Base-by-base conservation (phyloP, 2,329 filamentous ascomycete genomes). In the Exutisphaerella laricina region DNA sequence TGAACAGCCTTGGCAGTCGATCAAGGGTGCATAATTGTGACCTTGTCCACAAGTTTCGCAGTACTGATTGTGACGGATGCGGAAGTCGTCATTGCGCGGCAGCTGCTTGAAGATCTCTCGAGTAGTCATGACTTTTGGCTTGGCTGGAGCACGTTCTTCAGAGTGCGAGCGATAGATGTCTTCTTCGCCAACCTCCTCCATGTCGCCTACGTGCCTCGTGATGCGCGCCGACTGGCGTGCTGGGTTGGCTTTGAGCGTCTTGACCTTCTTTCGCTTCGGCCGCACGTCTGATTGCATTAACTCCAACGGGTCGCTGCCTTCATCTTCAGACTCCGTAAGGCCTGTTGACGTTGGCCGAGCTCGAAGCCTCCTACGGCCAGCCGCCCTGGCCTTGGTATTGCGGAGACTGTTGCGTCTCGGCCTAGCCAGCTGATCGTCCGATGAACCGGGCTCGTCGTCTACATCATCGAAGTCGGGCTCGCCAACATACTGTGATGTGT, bases 1-100 rank as follows among this genome's bases (percentile, higher is more conserved):
- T 2, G 83, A 88, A 62, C 92, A 98, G 21, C 92, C 92, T 66
- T 98, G 94, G 55, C 92, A 98, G 58, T 83, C 82, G 23, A 98
- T 75, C 17, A 98, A 70, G 28, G 77, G 71, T 1, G 86, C 88
- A 58, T 81, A 83, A 44, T 71, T 74, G 1, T 67, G 63, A 16
- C 73, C 69, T 35, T 75, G 69, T 6, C 75, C 74, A 59, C 92
- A 98, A 2, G 79, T 75, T 53, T 86, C 82, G 62, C 92, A 98
- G 5, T 69, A 70, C 29, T 77, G 70, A 34, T 75, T 78, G 63
- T 98, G 92, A 8, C 78, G 75, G 16, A 72, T 68, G 41, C 75
- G 74, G 63, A 98, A 98, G 2, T 74, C 67, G 28, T 83, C 77
- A 10, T 80, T 73, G 3, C 71, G 65, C 1, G 79, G 66, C 1